Base-by-base conservation (phyloP, 345 rosid genomes). In the Carallia brachiata region DNA sequence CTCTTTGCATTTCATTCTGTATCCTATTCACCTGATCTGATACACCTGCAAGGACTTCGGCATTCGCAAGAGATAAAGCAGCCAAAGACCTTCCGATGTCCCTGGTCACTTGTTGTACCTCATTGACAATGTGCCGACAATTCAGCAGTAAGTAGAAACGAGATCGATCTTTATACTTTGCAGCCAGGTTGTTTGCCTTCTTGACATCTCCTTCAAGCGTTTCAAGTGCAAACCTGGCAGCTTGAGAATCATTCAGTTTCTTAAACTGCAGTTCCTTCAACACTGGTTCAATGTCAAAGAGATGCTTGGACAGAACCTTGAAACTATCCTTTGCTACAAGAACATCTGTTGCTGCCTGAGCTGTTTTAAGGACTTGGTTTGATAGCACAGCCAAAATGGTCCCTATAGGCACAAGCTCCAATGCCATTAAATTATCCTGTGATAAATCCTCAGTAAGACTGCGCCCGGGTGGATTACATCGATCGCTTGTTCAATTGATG, bases 371-470 rank as follows among this genome's bases (percentile, higher is more conserved):
- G 39, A 88, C 87, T 79, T 88, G 88, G 61, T 73, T 78, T 56
- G 86, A 79, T 54, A 88, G 73, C 61, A 88, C 84, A 65, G 88
- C 87, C 67, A 88, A 81, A 62, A 83, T 75, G 28, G 93, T 86
- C 58, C 90, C 93, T 23, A 88, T 81, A 16, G 93, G 93, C 62
- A 88, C n/a, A 27, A 88, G 87, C 78, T 86, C 93, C 84, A 88
- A 44, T 0, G 80, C 78, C 90, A 86, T 84, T 32, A 28, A 17
- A 30, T 50, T 27, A 19, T 5, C 13, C 61, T 54, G 34, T 39
- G 52, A 67, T 54, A 30, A 27, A 56, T 27, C 31, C 60, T 56
- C 60, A 23, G 50, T 44, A 44, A 44, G 50, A 12, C 16, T 44
- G 17, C 12, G 50, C 50, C 50, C 50, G 3, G 16, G 50, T 12